phyloP scores from a whole-genome alignment of 306 rosid species.

The Acacia melanoxylon region DNA sequence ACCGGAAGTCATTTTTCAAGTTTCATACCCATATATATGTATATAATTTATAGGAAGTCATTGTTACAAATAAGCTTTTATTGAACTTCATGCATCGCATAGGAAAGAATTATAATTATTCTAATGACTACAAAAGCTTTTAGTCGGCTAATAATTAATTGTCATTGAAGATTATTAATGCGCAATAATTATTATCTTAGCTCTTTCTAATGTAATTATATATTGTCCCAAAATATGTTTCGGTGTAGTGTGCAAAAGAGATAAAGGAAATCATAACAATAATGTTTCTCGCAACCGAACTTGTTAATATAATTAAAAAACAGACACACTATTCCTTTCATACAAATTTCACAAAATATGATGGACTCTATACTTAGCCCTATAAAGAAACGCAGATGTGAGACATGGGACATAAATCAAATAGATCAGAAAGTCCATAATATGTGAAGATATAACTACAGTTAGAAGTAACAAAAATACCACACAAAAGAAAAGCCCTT shows the following conservation, averaged over 20 bases:
- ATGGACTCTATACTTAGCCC: conserved; percentile 12
- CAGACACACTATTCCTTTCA: conserved; percentile 29
- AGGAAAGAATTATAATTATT: neutral
- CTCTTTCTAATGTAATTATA: neutral
- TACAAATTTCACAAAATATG: conserved; percentile 34
- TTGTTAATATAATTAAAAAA: conserved; percentile 21
- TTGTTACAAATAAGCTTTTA: neutral
- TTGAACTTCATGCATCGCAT: neutral
- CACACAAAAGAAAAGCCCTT: conserved; percentile 27
- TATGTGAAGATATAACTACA: conserved; percentile 25
- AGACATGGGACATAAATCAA: conserved; percentile 32
- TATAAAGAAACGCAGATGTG: neutral
- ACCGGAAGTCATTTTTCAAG: too few species aligned
- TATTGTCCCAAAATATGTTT: neutral
- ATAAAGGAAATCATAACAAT: neutral
- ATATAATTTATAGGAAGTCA: too few species aligned
- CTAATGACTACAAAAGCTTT: neutral
- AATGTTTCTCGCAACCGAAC: conserved; percentile 5
- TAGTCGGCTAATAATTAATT: neutral
- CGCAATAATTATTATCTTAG: neutral
- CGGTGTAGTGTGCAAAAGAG: neutral
- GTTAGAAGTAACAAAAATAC: conserved; percentile 33
- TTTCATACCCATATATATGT: too few species aligned
- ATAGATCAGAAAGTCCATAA: conserved; percentile 35
- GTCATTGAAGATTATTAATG: neutral